Base-by-base conservation (phyloP, 2,329 filamentous ascomycete genomes). In the Stagonosporopsis cucurbitacearum region DNA sequence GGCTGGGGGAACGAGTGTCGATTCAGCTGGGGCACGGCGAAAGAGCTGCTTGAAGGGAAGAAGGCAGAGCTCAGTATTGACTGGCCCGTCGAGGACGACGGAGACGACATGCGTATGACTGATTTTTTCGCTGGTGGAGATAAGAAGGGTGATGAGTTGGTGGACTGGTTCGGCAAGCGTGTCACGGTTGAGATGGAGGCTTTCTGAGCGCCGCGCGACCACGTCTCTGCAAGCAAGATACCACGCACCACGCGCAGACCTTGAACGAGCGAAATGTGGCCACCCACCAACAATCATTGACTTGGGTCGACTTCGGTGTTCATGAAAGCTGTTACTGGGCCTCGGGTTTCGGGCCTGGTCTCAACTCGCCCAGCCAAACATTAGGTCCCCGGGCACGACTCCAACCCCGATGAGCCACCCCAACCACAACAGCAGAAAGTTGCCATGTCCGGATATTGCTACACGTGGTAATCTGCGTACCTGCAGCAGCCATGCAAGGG, bases 11-110 rank as follows among this genome's bases (percentile, higher is more conserved):
- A 85, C 22, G 93, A 98, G 77, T 96, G 92, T 73, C 84, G 95
- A 4, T 98, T 97, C 71, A 96, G 92, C 70, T 99, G 95, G 95
- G 90, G 90, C 0, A 98, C 95, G 0, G 90, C 90, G 2, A 97
- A 96, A 78, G 93, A 98, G 69, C 85, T 98, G 86, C 79, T 99
- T 4, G 93, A 97, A 64, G 79, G 81, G n/a, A 92, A 90, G 73
- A 83, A 80, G 8, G 81, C 80, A 22, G 86, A 84, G 4, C 82
- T 89, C 49, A 88, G 84, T 71, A 89, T 96, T 0, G 92, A 96
- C 41, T 98, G 94, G 94, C 91, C 92, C 12, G 86, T 88, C 5
- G 88, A 92, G 19, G 88, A 91, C 30, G 86, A 88, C 50, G 84
- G 86, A 23, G 84, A 81, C 63, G 86, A 86, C 54, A 78, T 81